Percentiles rank a stretch among this genome's conserved stretches.
Evolutionary conservation across 495 filamentous ascomycete genomes (phyloP).

Genomic region (Xeromyces bisporus): DNA sequence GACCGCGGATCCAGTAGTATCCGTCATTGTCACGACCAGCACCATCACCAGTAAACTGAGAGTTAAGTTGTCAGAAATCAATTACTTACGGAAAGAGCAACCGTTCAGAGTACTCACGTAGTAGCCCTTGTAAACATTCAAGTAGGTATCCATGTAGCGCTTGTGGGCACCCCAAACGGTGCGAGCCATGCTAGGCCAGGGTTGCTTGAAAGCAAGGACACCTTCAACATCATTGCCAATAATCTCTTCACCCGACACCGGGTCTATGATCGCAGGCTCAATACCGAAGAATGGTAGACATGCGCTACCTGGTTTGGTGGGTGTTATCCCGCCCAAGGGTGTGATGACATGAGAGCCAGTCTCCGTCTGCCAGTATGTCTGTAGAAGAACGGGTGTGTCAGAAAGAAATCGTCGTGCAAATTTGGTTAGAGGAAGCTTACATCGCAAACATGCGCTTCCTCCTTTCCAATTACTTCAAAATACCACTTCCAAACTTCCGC

Average conservation of each 20-base stretch:
- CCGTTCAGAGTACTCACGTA: slow-evolving; percentile 49
- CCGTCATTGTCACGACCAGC: slow-evolving; percentile 95
- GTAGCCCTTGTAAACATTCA: slow-evolving; percentile 96
- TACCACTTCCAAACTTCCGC: slow-evolving; percentile 99
- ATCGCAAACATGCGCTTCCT: slow-evolving; percentile 85
- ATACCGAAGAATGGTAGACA: slow-evolving; percentile 82
- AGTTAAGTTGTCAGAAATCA: slow-evolving; percentile 15
- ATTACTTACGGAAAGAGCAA: not conserved
- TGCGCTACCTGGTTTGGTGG: slow-evolving; percentile 40
- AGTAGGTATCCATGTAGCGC: slow-evolving; percentile 96
- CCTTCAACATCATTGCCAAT: slow-evolving; percentile 95
- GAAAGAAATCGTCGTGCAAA: slow-evolving; percentile 4
- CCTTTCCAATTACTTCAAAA: slow-evolving; percentile 85
- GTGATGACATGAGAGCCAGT: slow-evolving; percentile 80
- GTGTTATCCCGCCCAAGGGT: slow-evolving; percentile 38
- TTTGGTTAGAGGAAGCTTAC: slow-evolving; percentile 39
- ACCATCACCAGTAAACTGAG: slow-evolving; percentile 91
- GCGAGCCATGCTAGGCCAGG: slow-evolving; percentile 97
- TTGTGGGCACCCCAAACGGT: slow-evolving; percentile 98
- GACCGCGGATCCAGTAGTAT: slow-evolving; percentile 99
- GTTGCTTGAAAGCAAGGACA: slow-evolving; percentile 92
- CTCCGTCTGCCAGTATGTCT: slow-evolving; percentile 99
- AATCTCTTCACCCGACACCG: slow-evolving; percentile 85
- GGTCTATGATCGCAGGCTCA: slow-evolving; percentile 95
- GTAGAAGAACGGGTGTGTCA: slow-evolving; percentile 2